phyloP scores from a whole-genome alignment of 78 protist species.

The Mantamonas sphyraenae region DNA sequence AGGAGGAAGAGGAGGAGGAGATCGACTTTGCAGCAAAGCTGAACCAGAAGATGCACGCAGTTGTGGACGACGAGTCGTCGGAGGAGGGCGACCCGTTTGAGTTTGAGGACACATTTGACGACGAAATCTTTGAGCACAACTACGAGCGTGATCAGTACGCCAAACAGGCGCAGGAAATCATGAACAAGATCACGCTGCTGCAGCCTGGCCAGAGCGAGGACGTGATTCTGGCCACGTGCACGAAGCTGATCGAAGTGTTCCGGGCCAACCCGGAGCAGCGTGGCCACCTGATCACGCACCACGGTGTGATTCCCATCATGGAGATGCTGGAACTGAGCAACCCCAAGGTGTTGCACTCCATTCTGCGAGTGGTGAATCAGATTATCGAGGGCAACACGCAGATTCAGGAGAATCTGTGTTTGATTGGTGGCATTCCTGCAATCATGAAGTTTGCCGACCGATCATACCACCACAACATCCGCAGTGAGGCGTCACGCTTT shows the following conservation, averaged over 20 bases:
- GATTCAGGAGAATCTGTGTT: constrained; percentile 64
- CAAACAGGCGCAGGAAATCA: constrained; percentile 33
- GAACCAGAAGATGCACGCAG: no score
- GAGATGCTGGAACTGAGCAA: constrained; percentile 55
- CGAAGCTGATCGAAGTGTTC: constrained; percentile 35
- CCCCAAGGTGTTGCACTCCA: constrained; percentile 18
- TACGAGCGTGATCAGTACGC: constrained; percentile 50
- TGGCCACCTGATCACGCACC: constrained; percentile 49
- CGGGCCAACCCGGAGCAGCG: constrained; percentile 52
- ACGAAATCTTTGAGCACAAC: no score
- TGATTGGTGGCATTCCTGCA: constrained; percentile 78
- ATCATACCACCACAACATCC: constrained; percentile 24
- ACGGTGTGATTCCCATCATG: constrained; percentile 78
- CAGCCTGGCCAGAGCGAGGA: constrained; percentile 26
- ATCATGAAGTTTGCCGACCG: constrained; percentile 40
- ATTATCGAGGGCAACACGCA: constrained; percentile 55
- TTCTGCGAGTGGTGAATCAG: constrained; percentile 55
- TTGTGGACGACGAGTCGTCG: no score
- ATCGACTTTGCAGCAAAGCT: no score
- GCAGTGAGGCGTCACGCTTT: constrained; percentile 62
- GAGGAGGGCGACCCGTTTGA: no score
- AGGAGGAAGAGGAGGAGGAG: no score
- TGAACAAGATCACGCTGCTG: constrained; percentile 38
- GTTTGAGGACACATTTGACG: no score
- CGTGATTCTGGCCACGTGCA: background rate